These are phyloP conservation scores for Ophiognomonia clavigignenti-juglandacearum DNA, from an alignment of 2,329 filamentous ascomycete species.

Conservation along the genomic window DNA sequence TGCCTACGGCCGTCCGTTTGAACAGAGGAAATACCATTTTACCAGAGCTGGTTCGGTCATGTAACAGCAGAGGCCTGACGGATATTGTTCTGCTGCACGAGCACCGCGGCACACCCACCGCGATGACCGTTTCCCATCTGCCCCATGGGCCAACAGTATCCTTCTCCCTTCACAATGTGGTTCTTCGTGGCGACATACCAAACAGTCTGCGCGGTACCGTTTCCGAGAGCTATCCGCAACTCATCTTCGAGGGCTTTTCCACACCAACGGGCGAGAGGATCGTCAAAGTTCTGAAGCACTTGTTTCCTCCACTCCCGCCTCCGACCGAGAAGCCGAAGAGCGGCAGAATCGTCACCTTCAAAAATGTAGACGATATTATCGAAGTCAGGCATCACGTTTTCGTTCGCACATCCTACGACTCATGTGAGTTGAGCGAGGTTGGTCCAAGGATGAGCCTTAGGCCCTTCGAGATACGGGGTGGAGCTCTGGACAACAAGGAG, in stretches of 20 bases:
- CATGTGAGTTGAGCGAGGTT: constrained; percentile 83
- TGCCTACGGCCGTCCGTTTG: constrained; percentile 80
- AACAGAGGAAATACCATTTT: constrained; percentile 90
- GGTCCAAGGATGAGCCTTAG: constrained; percentile 97
- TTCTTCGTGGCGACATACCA: constrained; percentile 88
- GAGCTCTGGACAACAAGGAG: constrained; percentile 89
- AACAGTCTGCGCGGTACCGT: constrained; percentile 67
- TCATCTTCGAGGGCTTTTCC: constrained; percentile 93
- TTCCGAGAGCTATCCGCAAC: constrained; percentile 85
- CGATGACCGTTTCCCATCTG: constrained; percentile 80
- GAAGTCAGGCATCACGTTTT: constrained; percentile 90
- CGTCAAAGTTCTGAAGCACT: constrained; percentile 85
- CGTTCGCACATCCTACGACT: constrained; percentile 85
- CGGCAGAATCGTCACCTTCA: constrained; percentile 90
- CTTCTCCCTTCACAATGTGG: constrained; percentile 88
- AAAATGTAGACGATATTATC: constrained; percentile 89
- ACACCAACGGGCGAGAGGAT: constrained; percentile 76
- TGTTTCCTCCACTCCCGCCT: constrained; percentile 85
- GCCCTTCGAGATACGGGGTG: constrained; percentile 85
- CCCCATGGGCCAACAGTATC: constrained; percentile 83
- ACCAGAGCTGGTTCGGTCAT: constrained; percentile 77
- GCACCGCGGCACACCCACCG: constrained; percentile 87
- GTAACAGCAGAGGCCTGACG: constrained; percentile 72
- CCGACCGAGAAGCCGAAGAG: constrained; percentile 68
- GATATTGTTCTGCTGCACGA: constrained; percentile 89